Evolutionary conservation across 352 stramenopile species (phyloP), one percentile per base, ranked within the genome.

Genomic region (Blastocystis sp.): DNA sequence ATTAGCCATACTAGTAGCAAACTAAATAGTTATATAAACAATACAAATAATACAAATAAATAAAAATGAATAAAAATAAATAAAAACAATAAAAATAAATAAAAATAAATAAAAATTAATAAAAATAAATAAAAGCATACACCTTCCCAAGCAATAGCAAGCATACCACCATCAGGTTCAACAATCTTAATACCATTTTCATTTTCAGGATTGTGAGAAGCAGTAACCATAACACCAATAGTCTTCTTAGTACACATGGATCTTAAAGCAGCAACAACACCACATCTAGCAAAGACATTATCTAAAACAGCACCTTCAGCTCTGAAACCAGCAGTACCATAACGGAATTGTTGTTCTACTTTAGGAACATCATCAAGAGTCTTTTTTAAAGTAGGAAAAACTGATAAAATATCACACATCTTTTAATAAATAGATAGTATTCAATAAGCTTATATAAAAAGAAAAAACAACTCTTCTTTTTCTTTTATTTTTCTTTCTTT

Each of bases 121-220:
- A 2, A 43, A 45, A 9, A 10, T 9, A 0, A 47, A 11, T n/a
- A 39, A 59, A 47, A 1, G 65, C 55, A 5, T 54, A 74, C 66
- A 65, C 75, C 73, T 66, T 93, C 83, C 84, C 84, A 93, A 25
- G 66, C 72, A 45, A 82, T 72, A 35, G 72, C 74, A 55, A 94
- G 75, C 83, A 94, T 93, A 30, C 84, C 80, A 49, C 84, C 84
- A 58, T 77, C 74, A n/a, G 81, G 72, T 72, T 94, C 84, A 2
- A 93, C 75, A 58, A 93, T 73, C 75, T 94, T 94, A 54, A 93
- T 70, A 1, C 84, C 84, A 47, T 94, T 94, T 75, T 94, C 84
- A n/a, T 44, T 64, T 25, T 73, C 75, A 7, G 67, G 62, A 68
- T 94, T 94, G 76, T 94, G 84, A 49, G 81, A 91, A 6, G 84